Base-by-base conservation (phyloP, 78 protist genomes). In the Chrysochromulina tobinii region DNA sequence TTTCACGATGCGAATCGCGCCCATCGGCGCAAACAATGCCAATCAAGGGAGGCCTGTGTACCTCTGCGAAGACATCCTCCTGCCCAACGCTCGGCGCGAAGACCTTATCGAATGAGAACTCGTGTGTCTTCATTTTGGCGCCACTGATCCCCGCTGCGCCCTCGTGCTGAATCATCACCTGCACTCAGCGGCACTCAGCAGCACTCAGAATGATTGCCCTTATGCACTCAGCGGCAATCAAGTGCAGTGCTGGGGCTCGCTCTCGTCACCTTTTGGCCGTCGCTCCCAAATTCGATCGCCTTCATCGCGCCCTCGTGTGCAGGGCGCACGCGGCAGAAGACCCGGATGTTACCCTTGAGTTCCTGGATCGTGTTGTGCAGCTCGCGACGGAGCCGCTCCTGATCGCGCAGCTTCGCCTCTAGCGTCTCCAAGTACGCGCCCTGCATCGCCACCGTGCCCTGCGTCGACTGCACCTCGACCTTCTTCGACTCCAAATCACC, bases 341-440 rank as follows among this genome's bases (percentile, higher is more conserved):
- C 98, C 7, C 98, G 94, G 53, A 97, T 94, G 89, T 95, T 97
- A 50, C 98, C 98, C 77, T 92, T 93, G 38, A 97, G 97, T 90
- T 96, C 95, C 61, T 90, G 95, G 4, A 89, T 25, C n/a, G 79
- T 53, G 87, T 89, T 89, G 92, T 89, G 92, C 58, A 89, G 55
- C n/a, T 38, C 64, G 23, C 81, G 53, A 11, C 91, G 79, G n/a
- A 9, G 7, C 7, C 4, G 7, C 64, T 89, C 91, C 51, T 38
- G 87, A 3, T 81, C 92, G 15, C 1, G 92, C 88, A 81, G 57
- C 73, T 67, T 66, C 20, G 3, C 3, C 48, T 72, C 25, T 7
- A 75, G 58, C 58, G 54, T 1, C 21, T 50, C 23, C 7, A 75
- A 50, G 58, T 17, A 15, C n/a, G 54, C 58, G 27, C 3, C 3